phyloP scores from a whole-genome alignment of 192 early-diverging fungal genomes.

The Backusella circina region DNA sequence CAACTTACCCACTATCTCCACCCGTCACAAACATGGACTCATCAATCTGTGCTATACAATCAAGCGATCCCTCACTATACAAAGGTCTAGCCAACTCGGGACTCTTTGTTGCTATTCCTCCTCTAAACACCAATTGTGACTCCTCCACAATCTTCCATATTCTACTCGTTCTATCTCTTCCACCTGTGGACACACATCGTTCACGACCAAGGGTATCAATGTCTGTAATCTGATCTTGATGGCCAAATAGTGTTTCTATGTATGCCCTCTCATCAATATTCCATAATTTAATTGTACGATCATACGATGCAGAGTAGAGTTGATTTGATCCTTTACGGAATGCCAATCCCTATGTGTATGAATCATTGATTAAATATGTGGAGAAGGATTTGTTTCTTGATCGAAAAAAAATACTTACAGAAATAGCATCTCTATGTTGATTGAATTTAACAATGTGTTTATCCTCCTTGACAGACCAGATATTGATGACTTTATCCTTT shows the following conservation, averaged over 20 bases:
- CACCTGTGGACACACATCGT: slow-evolving; percentile 86
- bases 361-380: too few species aligned
- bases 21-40: slow-evolving; percentile 93
- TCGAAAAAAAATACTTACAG: slow-evolving; percentile 44
- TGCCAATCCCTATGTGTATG: slow-evolving; percentile 69
- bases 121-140: slow-evolving; percentile 88
- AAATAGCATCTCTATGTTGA: slow-evolving; percentile 91
- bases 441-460: slow-evolving; percentile 69
- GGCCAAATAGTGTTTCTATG: slow-evolving; percentile 97
- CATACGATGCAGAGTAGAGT: slow-evolving; percentile 85
- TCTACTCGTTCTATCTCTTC: slow-evolving; percentile 85
- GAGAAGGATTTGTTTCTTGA: too few species aligned
- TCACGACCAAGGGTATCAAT: slow-evolving; percentile 85
- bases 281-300: slow-evolving; percentile 97
- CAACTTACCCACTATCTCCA: slow-evolving; percentile 79
- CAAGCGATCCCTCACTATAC: slow-evolving; percentile 63
- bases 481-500: slow-evolving; percentile 83
- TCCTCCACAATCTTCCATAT: slow-evolving; percentile 97
- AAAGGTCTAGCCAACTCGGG: slow-evolving; percentile 9
- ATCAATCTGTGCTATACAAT: slow-evolving; percentile 88
- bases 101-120: slow-evolving; percentile 46
- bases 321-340: slow-evolving; percentile 82
- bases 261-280: slow-evolving; percentile 89
- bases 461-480: slow-evolving; percentile 85
- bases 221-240: slow-evolving; percentile 86